Evolutionary conservation across 169 alveolate genomes (phyloP).

Genomic region (Cryptosporidium canis): DNA sequence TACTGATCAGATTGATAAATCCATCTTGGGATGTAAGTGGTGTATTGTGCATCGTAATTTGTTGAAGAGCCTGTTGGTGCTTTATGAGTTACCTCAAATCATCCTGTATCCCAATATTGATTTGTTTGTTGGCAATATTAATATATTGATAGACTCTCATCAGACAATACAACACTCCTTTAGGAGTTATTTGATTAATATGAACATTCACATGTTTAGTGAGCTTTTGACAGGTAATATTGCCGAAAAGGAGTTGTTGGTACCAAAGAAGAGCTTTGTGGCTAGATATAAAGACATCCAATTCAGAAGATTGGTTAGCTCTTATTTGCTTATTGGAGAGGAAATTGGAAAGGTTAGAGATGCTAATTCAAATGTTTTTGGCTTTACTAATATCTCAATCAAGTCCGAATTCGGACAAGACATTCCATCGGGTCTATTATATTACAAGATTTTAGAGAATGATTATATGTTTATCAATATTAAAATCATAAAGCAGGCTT

Average conservation of each 20-base stretch:
- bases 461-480: constrained; percentile 19
- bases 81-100: constrained; percentile 44
- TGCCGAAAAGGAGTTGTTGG: not conserved
- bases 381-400: not conserved
- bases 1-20: not conserved
- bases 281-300: not conserved
- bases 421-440: constrained; percentile 32
- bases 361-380: not conserved
- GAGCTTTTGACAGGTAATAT: constrained; percentile 12
- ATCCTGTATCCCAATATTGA: constrained; percentile 55
- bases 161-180: not conserved
- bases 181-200: not conserved
- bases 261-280: not conserved
- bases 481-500: constrained; percentile 32
- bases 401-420: not conserved
- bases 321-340: not conserved
- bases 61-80: constrained; percentile 6
- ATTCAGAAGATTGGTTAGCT: not conserved
- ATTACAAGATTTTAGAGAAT: constrained; percentile 16
- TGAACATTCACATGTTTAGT: constrained; percentile 1
- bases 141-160: constrained; percentile 33
- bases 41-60: constrained; percentile 44
- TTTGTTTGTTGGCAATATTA: constrained; percentile 44
- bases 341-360: not conserved
- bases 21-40: constrained; percentile 28